Evolutionary conservation across 768 basidiomycete species (phyloP).

Genomic region (Pulveroboletus sp.): DNA sequence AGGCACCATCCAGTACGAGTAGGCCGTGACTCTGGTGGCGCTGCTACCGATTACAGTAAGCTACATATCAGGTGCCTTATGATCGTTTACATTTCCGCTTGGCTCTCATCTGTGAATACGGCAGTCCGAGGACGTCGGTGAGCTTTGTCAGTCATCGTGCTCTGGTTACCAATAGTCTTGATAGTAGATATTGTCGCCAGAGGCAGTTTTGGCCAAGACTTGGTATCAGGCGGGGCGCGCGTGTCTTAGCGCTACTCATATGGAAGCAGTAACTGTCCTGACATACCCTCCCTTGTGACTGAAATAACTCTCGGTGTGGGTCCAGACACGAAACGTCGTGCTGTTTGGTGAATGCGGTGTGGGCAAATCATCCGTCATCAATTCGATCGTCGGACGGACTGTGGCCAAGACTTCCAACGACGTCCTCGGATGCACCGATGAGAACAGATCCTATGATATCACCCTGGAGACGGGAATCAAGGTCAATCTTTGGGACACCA

Average conservation of each 20-base stretch:
- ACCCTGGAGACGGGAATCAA: slow-evolving; percentile 11
- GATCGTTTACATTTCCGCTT: not conserved
- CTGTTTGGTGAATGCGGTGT: slow-evolving; percentile 32
- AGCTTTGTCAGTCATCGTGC: slow-evolving; percentile 2
- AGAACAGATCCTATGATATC: slow-evolving; percentile 15
- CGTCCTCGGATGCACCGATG: slow-evolving; percentile 27
- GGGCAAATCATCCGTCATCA: slow-evolving; percentile 40
- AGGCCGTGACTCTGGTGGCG: too few species aligned
- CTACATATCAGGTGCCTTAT: too few species aligned
- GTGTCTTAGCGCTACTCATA: not conserved
- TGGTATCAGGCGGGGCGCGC: not conserved
- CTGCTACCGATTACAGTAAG: too few species aligned
- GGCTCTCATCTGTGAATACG: not conserved
- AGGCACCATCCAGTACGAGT: too few species aligned
- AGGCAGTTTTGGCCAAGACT: too few species aligned
- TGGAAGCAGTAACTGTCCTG: slow-evolving; percentile 5
- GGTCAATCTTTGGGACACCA: slow-evolving; percentile 32
- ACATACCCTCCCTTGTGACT: not conserved
- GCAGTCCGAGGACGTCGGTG: not conserved
- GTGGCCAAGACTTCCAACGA: slow-evolving; percentile 27
- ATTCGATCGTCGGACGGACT: slow-evolving; percentile 26
- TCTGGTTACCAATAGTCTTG: not conserved
- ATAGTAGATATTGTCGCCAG: not conserved
- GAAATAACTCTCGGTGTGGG: not conserved
- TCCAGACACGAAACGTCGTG: slow-evolving; percentile 29